Percentiles rank a stretch among this genome's conserved stretches.
phyloP scores from a whole-genome alignment of 148 eudicot genomes.

The Mesembryanthemum crystallinum region DNA sequence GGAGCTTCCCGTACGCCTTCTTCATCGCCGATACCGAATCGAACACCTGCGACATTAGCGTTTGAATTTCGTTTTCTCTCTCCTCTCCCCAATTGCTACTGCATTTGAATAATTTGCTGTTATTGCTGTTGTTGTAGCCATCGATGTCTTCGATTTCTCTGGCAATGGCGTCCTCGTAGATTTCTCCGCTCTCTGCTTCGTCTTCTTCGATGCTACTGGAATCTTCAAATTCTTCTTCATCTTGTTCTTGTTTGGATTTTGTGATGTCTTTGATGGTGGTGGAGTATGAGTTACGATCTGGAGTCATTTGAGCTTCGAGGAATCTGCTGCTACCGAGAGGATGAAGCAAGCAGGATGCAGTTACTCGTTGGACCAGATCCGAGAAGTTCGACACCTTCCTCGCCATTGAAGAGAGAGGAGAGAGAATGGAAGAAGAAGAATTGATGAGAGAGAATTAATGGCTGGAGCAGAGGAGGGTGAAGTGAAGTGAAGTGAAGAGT shows the following conservation, averaged over 20 bases:
- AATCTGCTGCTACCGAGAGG: conserved; percentile 59
- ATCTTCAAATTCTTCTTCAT: neutral
- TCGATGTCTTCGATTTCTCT: conserved; percentile 16
- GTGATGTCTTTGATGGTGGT: conserved; percentile 12
- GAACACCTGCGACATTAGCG: conserved; percentile 61
- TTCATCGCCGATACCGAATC: conserved; percentile 66
- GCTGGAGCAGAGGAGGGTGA: neutral
- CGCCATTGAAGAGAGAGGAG: conserved; percentile 25
- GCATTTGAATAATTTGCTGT: conserved; percentile 2
- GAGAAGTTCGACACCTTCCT: conserved; percentile 70
- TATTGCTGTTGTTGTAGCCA: no score
- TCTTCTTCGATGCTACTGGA: conserved; percentile 14
- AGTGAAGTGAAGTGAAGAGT: neutral
- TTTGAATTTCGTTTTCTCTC: conserved; percentile 35
- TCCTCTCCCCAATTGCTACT: conserved; percentile 2
- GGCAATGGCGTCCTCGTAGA: conserved; percentile 17
- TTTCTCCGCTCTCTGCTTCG: conserved; percentile 24
- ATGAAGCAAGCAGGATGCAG: conserved; percentile 80
- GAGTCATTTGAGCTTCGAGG: conserved; percentile 28
- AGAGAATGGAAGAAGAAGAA: conserved; percentile 18
- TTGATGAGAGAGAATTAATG: conserved; percentile 15
- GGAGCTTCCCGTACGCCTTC: conserved; percentile 68
- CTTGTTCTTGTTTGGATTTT: neutral
- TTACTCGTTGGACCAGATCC: conserved; percentile 96
- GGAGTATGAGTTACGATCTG: no score